Base-by-base conservation (phyloP, 768 basidiomycete species). In the Psilocybe cyanescens region DNA sequence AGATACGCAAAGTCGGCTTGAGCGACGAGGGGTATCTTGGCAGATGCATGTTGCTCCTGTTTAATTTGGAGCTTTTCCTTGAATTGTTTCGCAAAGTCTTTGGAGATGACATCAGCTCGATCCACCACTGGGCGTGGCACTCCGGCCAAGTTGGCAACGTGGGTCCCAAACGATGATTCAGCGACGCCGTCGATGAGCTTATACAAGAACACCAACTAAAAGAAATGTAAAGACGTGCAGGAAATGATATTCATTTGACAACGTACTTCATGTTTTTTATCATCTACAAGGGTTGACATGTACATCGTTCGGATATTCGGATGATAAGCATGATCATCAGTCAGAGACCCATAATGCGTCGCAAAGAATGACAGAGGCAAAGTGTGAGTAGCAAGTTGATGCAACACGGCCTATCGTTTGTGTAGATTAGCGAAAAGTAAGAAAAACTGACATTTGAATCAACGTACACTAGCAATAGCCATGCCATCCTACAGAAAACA, bases 321-420 rank as follows among this genome's bases (percentile, higher is more conserved):
- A 70, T 96, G 94, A 67, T 94, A 94, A 2, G 84, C 83, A 72
- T 91, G 98, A 71, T 99, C 97, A 67, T 97, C 94, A 7, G 97
- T 97, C 46, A 99, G 81, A 1, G 95, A 92, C 3, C 95, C 95
- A 67, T 99, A 99, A 75, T 99, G 97, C 0, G 97, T 99, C 37
- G 97, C 97, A 69, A 99, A 99, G 80, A 98, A 97, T 1, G 93
- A 90, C 29, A 99, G 77, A 9, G 96, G 90, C 4, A 97, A 78
- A 0, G 94, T 95, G 68, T 94, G 93, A 0, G 96, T 97, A 1
- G 97, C 94, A 14, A 99, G 83, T 70, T 97, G 88, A 72, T 99
- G 97, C 17, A 99, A 75, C 12, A 99, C 97, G 8, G 97, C 93
- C 89, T 91, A 55, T 49, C 8, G 17, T 35, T 24, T 24, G 24